A percentile compares a stretch with the other conserved stretches of the same genome.
Evolutionary conservation across 176 grass and related monocot genomes (phyloP).

Genomic region (Cymbopogon citratus): DNA sequence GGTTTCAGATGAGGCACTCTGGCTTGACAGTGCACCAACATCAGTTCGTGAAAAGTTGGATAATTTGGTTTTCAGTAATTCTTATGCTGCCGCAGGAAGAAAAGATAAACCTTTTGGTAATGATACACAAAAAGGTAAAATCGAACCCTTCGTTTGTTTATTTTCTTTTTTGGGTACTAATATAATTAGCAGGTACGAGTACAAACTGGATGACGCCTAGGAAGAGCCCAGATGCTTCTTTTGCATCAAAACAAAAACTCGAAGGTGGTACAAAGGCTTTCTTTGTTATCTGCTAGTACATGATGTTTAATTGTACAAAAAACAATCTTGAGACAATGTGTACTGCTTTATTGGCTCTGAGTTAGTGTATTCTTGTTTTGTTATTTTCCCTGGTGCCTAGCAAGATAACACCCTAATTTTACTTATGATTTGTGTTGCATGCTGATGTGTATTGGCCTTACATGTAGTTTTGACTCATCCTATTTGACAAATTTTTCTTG

Average conservation of each 20-base stretch:
- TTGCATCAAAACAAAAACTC: conserved; percentile 15
- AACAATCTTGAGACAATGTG: neutral
- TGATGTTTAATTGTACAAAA: neutral
- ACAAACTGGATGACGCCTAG: conserved; percentile 8
- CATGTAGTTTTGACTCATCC: neutral
- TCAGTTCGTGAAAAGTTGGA: conserved; percentile 40
- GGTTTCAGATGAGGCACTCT: conserved; percentile 41
- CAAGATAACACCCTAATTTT: neutral
- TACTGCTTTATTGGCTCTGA: neutral
- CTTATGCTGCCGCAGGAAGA: neutral
- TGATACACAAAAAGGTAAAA: neutral
- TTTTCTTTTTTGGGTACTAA: neutral
- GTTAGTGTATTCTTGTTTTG: neutral
- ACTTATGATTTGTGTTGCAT: neutral
- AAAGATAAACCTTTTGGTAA: neutral
- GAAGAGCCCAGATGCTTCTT: conserved; percentile 15
- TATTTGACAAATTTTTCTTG: neutral
- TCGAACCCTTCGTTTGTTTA: neutral
- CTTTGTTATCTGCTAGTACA: neutral
- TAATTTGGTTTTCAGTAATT: conserved; percentile 36
- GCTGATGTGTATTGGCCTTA: neutral
- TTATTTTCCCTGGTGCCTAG: neutral
- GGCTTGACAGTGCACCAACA: conserved; percentile 46
- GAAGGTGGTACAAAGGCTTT: conserved; percentile 27
- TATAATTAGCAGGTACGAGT: conserved; percentile 1